Evolutionary conservation across 2,329 filamentous ascomycete genomes (phyloP), one percentile per base, ranked within the genome.

Genomic region (Aspergillus sclerotialis): DNA sequence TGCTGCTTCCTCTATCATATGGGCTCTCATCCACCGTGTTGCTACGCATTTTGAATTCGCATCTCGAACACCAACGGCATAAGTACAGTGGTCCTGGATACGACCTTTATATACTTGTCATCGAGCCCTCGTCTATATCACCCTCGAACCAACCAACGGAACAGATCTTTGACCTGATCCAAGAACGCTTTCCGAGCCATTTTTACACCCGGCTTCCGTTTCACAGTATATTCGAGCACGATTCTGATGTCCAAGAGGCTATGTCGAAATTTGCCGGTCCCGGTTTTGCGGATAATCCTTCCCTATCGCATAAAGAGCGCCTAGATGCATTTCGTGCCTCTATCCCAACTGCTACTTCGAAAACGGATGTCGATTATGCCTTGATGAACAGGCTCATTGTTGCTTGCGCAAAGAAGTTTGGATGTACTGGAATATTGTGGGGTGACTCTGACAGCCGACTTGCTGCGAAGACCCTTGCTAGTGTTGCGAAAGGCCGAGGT

Each of bases 401-500:
- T 32, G 66, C 76, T 28, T 67, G 77, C 28, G 84, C 84, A 7
- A 70, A 75, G 41, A 58, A 66, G 11, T 63, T 72, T 17, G 63
- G 55, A 9, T 92, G 80, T 56, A 75, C 82, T 43, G 79, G 78
- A 9, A 72, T 96, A 27, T 63, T 96, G 2, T 82, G 92, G 60
- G 89, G 85, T 14, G 81, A 90, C 61, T 93, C 79, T 45, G 94
- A 92, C 13, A 95, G 88, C 4, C 77, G 80, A 11, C 77, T 98
- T 18, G 90, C 92, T 4, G 86, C 90, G 46, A 80, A 86, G 51
- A 85, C 87, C 0, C 75, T 98, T 10, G 73, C 86, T 5, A 86
- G 92, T 63, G 88, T 90, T 2, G 88, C 90, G 15, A 95, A 94
- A 63, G 92, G 92, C 1, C 76, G 90, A 31, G 92, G 90, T 1